Base-by-base conservation (phyloP, 345 rosid genomes). In the Ceriops tagal region DNA sequence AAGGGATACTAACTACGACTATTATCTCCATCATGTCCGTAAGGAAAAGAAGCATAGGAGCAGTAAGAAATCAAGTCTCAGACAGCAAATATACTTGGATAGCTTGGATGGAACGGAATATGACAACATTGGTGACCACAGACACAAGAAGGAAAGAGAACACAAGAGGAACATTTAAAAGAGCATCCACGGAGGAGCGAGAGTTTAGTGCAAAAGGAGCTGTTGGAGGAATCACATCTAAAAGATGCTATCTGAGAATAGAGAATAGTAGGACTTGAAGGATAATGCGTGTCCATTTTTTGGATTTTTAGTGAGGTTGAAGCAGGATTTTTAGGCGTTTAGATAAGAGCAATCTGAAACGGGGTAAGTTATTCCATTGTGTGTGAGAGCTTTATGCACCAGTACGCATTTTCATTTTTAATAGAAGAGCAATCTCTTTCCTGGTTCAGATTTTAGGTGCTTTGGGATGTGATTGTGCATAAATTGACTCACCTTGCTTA, bases 21-120 rank as follows among this genome's bases (percentile, higher is more conserved):
- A 66, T 53, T 55, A 76, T 46, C 75, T 76, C 34, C 75, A 76
- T 67, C 79, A 70, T 76, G 80, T 77, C 5, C 55, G 64, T 11
- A 72, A 77, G 76, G 76, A 67, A 28, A 67, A 32, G 55, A 63
- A 84, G 79, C 85, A 80, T 64, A 73, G 79, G 53, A 87, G 66
- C 55, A 60, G 71, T 58, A 89, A 72, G 77, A 78, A 82, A 60
- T 76, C 84, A 27, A 74, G 71, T 37, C 37, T 32, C 55, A n/a
- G 13, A 66, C 79, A 62, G 39, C 78, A 83, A 19, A 69, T 43
- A 47, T 59, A 67, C 74, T 74, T 70, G 67, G 30, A 55, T 55
- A 28, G 59, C 47, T 43, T 43, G 49, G 82, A 77, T 24, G 66
- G 71, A 61, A 61, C 52, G 77, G 82, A 74, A 69, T 74, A 57